Evolutionary conservation across 768 basidiomycete species (phyloP), one percentile per base, ranked within the genome.

Genomic region (Dentipellis fragilis): DNA sequence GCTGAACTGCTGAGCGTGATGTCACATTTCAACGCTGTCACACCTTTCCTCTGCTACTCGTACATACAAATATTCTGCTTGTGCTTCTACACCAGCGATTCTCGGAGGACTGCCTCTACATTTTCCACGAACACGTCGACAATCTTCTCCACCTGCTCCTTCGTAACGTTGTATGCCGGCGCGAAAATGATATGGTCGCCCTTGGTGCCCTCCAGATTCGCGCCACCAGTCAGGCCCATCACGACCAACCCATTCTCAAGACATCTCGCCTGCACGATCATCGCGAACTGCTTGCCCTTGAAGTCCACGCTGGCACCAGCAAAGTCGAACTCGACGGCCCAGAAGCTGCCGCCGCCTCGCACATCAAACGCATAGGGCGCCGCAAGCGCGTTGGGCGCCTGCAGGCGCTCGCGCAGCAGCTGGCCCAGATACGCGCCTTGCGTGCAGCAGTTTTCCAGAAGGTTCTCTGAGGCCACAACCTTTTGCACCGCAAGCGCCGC

Each of bases 321-420:
- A 59, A 87, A 82, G 61, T 91, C 87, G 59, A 90, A 92, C 65
- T 93, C 91, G 54, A 93, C 71, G 21, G 75, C 85, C 86, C 87
- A 92, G 72, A 93, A 90, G 29, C 83, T 78, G 36, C 92, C 93
- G 17, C 81, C 81, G 10, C 93, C 92, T 29, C 93, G 84, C 57
- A 92, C 80, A 65, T 92, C 89, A 63, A 85, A 89, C 4, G 80
- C 77, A 65, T 78, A 85, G 0, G 84, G 85, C 23, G 80, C 78
- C 37, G 84, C 79, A 46, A 72, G 63, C n/a, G 80, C 71, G 61
- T 77, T 80, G 8, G 80, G 78, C 0, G 76, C 72, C 52, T 72
- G 71, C 36, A 93, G 71, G 23, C 80, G 75, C 58, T 76, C 71
- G 42, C 71, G 65, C 36, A 93, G 75, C 10, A 85, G 75, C 19